Base-by-base conservation (phyloP, 2,329 filamentous ascomycete species). In the Penicillium rolfsii region DNA sequence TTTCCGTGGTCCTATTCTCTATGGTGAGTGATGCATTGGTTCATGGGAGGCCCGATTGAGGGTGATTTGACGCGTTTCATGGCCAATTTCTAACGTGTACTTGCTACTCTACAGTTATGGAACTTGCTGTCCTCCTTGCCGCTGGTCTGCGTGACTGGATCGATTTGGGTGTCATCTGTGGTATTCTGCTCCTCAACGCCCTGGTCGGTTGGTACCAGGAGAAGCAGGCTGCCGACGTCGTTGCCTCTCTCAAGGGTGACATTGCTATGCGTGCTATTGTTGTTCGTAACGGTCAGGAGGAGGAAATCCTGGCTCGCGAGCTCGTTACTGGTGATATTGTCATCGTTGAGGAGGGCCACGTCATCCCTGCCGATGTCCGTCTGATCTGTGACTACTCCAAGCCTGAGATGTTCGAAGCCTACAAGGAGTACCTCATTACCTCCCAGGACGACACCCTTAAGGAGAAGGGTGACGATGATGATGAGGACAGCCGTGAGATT, bases 201-300 rank as follows among this genome's bases (percentile, higher is more conserved):
- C 80, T 88, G 65, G 89, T 91, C 76, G 89, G 89, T 82, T 91
- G 89, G 86, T 91, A 91, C 77, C 89, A 91, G 77, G 89, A 91
- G 79, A 91, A 91, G 82, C 89, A 91, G 79, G 89, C 89, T 70
- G 89, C 88, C 67, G 89, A 91, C 78, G 88, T 91, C 71, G 89
- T 91, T 71, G 89, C 89, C 59, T 86, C 82, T 64, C 80, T 91
- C 64, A 91, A 91, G 82, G 89, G 89, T 80, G 89, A 91, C 72
- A 91, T 92, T 73, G 89, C 89, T 70, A 89, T 91, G 87, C 89
- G 86, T 79, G 85, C 87, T 52, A 82, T 80, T 64, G 87, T 89
- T 71, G 78, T 91, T 68, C 88, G 89, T 72, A 83, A 90, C 73
- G 88, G 89, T 63, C 79, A 81, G 63, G 87, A 90, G 78, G 79